phyloP scores from a whole-genome alignment of 2,329 filamentous ascomycete genomes.

The Colletotrichum gigasporum region DNA sequence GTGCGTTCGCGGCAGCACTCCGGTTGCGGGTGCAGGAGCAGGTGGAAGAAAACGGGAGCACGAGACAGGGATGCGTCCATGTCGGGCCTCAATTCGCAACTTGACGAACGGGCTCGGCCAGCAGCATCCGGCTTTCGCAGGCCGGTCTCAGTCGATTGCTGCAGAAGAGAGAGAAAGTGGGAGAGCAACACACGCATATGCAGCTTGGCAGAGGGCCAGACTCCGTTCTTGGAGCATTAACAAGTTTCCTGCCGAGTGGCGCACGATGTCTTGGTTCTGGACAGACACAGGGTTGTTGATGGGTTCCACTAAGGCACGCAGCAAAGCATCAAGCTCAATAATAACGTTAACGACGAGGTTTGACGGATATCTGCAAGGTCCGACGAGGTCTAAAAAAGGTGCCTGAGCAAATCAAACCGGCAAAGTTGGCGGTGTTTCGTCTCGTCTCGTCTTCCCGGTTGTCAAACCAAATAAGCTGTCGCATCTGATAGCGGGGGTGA shows the following conservation, averaged over 20 bases:
- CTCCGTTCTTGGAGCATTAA: not conserved
- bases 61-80: not conserved
- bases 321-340: no score
- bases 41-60: not conserved
- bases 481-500: not conserved
- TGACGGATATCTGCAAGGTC: no score
- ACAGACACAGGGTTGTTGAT: no score
- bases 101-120: not conserved
- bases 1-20: not conserved
- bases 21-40: not conserved
- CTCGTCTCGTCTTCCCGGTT: conserved; percentile 15
- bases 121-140: not conserved
- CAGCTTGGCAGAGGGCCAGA: not conserved
- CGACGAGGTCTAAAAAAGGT: no score
- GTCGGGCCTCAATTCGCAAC: conserved; percentile 6
- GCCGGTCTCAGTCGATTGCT: not conserved
- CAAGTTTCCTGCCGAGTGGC: not conserved
- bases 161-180: not conserved
- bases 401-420: not conserved
- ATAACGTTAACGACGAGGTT: no score
- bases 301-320: no score
- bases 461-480: conserved; percentile 4
- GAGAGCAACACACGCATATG: no score
- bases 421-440: not conserved
- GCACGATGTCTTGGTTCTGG: not conserved